Evolutionary conservation across 2,329 filamentous ascomycete genomes (phyloP).

Genomic region (Byssothecium circinans): DNA sequence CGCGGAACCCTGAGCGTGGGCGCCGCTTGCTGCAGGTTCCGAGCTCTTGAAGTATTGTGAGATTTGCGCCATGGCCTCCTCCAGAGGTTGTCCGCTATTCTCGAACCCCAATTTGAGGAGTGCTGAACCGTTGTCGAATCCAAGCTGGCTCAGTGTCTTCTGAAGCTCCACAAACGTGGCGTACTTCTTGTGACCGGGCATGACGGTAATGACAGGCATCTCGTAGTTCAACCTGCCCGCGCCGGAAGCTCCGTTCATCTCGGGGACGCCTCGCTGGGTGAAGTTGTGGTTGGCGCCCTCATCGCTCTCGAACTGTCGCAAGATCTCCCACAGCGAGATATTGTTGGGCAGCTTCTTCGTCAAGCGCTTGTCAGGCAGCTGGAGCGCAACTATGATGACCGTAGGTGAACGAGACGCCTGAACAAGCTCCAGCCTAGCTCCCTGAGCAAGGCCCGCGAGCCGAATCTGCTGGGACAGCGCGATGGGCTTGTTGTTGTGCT

Average conservation of each 20-base stretch:
- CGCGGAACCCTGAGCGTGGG: conserved; percentile 29
- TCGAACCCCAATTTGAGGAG: conserved; percentile 77
- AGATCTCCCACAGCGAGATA: conserved; percentile 82
- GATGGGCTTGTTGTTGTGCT: conserved; percentile 83
- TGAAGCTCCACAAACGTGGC: conserved; percentile 79
- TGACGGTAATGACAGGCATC: conserved; percentile 78
- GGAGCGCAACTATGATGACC: conserved; percentile 84
- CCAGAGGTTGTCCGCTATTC: conserved; percentile 74
- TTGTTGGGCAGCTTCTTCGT: conserved; percentile 86
- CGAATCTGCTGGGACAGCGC: conserved; percentile 85
- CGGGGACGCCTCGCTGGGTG: conserved; percentile 77
- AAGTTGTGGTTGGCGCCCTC: conserved; percentile 64
- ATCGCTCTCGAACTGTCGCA: conserved; percentile 83
- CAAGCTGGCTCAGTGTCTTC: conserved; percentile 84
- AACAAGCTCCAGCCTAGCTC: conserved; percentile 90
- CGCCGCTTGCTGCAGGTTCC: conserved; percentile 28
- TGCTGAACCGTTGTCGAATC: conserved; percentile 81
- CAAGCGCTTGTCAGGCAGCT: conserved; percentile 74
- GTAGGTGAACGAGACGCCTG: conserved; percentile 82
- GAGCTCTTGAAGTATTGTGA: conserved; percentile 67
- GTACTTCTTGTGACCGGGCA: conserved; percentile 70
- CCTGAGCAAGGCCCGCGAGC: conserved; percentile 76
- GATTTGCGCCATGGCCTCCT: conserved; percentile 84
- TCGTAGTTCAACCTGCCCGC: conserved; percentile 83
- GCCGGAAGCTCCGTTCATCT: conserved; percentile 57